A percentile compares a stretch with the other conserved stretches of the same genome.
Conservation (phyloP, 1,139 yeast genomes). For the Geotrichum macrosporum region DNA sequence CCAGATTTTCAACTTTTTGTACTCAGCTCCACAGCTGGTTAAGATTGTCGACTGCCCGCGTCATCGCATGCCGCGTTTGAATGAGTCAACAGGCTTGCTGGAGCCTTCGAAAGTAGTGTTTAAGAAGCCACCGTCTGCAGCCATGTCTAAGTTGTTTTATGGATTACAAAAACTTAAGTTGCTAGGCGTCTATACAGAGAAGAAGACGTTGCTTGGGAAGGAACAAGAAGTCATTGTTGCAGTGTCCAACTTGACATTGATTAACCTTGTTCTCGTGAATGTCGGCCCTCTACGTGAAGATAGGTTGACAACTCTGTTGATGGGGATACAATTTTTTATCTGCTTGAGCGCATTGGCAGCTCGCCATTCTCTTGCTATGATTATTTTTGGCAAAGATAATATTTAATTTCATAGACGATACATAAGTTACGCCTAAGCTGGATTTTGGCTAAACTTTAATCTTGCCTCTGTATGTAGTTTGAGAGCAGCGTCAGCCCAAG, state of each 20-base stretch:
- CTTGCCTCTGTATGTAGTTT: neutral
- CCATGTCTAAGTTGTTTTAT: constrained; percentile 34
- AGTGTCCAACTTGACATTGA: constrained; percentile 80
- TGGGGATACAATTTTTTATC: constrained; percentile 56
- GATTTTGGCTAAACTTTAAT: too few species aligned
- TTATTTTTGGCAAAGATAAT: constrained; percentile 88
- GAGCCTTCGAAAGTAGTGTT: constrained; percentile 64
- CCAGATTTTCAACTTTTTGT: constrained; percentile 81
- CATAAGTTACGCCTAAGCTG: neutral
- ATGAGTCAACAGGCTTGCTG: constrained; percentile 62
- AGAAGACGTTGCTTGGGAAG: constrained; percentile 24
- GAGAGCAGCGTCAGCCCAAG: constrained; percentile 67
- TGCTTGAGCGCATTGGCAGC: constrained; percentile 65
- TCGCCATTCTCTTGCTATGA: constrained; percentile 81
- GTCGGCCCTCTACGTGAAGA: constrained; percentile 90
- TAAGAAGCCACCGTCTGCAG: constrained; percentile 31
- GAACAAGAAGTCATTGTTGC: constrained; percentile 37
- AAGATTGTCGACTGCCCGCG: constrained; percentile 89
- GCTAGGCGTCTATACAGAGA: constrained; percentile 46
- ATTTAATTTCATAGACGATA: constrained; percentile 37
- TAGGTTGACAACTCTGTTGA: constrained; percentile 54
- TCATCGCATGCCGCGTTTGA: constrained; percentile 81
- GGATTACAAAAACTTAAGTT: constrained; percentile 47
- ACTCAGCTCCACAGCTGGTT: constrained; percentile 86
- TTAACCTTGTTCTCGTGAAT: constrained; percentile 77